Conservation (phyloP, 2,329 filamentous ascomycete species). For the Alternaria longipes region DNA sequence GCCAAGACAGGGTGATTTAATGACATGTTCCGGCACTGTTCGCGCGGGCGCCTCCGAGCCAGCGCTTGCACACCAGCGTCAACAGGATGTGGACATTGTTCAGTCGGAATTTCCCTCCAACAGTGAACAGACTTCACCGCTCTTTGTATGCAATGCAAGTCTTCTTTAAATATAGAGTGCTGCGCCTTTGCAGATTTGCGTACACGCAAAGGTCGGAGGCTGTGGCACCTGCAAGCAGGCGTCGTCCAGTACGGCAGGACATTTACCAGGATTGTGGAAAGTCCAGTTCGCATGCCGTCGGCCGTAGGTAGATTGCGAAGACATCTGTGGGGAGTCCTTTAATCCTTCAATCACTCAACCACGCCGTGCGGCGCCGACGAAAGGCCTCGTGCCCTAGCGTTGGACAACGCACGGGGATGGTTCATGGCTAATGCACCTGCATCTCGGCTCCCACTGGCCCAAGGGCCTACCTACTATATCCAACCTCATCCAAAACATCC, state of each 20-base stretch:
- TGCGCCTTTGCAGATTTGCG: slow-evolving; percentile 34
- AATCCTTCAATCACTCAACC: slow-evolving; percentile 22
- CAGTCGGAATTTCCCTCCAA: slow-evolving; percentile 22
- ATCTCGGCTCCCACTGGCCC: slow-evolving; percentile 43
- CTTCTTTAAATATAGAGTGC: slow-evolving; percentile 42
- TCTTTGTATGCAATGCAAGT: slow-evolving; percentile 29
- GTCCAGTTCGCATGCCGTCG: slow-evolving; percentile 42
- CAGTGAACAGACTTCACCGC: slow-evolving; percentile 44
- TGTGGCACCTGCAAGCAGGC: slow-evolving; percentile 31
- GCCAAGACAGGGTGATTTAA: slow-evolving; percentile 37
- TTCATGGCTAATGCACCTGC: slow-evolving; percentile 49
- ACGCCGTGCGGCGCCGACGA: slow-evolving; percentile 27
- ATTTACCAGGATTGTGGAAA: slow-evolving; percentile 31
- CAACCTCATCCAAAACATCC: slow-evolving; percentile 37
- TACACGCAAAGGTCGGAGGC: slow-evolving; percentile 23
- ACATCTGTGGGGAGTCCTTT: slow-evolving; percentile 33
- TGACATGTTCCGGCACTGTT: slow-evolving; percentile 10
- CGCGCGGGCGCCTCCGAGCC: slow-evolving; percentile 14
- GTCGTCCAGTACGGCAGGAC: slow-evolving; percentile 32
- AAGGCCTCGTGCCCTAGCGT: slow-evolving; percentile 34
- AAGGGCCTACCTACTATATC: slow-evolving; percentile 33
- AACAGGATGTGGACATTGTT: not conserved
- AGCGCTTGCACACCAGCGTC: slow-evolving; percentile 14
- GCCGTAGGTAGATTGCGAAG: slow-evolving; percentile 36
- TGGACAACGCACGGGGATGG: slow-evolving; percentile 48